Evolutionary conservation across 257 asterid genomes (phyloP).

Genomic region (Echium plantagineum): DNA sequence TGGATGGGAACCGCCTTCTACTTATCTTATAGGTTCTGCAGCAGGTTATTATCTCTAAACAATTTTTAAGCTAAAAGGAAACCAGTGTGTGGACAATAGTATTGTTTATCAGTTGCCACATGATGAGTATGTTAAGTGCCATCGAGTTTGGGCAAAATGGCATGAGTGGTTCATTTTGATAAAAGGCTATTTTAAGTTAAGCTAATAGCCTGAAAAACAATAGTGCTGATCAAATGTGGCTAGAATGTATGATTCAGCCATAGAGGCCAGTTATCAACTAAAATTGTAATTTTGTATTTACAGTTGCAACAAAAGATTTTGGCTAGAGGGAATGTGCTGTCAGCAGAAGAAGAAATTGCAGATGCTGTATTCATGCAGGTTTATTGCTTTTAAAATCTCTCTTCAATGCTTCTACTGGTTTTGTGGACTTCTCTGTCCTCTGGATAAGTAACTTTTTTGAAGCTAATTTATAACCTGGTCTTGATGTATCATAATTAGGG

Average conservation of each 20-base stretch:
- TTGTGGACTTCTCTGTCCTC: neutral
- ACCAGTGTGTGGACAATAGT: too few species aligned
- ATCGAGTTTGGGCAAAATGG: neutral
- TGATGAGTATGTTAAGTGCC: too few species aligned
- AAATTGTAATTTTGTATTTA: constrained; percentile 6
- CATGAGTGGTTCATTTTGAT: neutral
- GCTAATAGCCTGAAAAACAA: too few species aligned
- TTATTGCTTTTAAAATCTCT: neutral
- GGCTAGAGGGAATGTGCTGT: constrained; percentile 69
- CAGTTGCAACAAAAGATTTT: constrained; percentile 71
- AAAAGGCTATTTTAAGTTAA: too few species aligned
- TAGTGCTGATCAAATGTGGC: too few species aligned
- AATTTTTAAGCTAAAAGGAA: neutral
- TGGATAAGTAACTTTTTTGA: neutral
- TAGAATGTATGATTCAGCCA: neutral
- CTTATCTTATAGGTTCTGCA: neutral
- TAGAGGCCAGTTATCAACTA: constrained; percentile 2
- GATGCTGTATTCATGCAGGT: constrained; percentile 89
- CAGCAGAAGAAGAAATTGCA: constrained; percentile 89
- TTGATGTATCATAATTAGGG: too few species aligned
- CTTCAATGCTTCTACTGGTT: neutral
- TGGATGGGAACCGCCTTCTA: neutral
- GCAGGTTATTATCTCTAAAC: neutral
- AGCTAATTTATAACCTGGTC: neutral
- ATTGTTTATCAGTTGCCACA: too few species aligned